Percentiles rank a stretch among this genome's conserved stretches.
phyloP scores from a whole-genome alignment of 1,284 basidiomycete species.

The Pyrrhoderma noxium region DNA sequence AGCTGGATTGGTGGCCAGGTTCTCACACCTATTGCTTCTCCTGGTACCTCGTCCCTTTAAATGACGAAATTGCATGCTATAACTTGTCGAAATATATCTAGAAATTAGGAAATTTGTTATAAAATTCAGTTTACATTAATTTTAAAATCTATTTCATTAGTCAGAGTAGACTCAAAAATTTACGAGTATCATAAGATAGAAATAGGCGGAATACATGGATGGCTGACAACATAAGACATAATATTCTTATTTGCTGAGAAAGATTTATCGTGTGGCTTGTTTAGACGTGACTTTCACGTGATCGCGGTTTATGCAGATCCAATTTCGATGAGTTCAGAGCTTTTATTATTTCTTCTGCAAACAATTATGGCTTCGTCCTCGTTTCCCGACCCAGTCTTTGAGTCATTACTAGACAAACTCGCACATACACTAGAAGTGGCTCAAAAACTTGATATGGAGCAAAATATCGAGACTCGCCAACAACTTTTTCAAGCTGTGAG shows the following conservation, averaged over 20 bases:
- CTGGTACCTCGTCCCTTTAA: constrained; percentile 1
- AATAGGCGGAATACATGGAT: too few species aligned
- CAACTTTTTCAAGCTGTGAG: constrained; percentile 16
- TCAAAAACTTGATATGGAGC: constrained; percentile 10
- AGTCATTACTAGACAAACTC: constrained; percentile 15
- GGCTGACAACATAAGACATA: too few species aligned
- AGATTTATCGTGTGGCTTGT: too few species aligned
- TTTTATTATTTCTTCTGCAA: not conserved
- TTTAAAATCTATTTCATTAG: too few species aligned
- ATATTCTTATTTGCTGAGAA: too few species aligned
- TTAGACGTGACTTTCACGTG: not conserved
- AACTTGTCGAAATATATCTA: too few species aligned
- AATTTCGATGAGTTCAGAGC: constrained; percentile 10
- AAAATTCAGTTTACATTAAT: too few species aligned
- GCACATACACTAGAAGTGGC: constrained; percentile 13
- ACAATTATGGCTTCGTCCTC: constrained; percentile 12
- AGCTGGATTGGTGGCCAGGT: constrained; percentile 73
- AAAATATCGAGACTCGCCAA: constrained; percentile 14
- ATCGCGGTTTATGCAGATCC: not conserved
- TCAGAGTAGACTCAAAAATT: too few species aligned
- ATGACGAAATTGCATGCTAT: not conserved
- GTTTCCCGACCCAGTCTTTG: constrained; percentile 17
- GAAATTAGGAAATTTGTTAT: not conserved
- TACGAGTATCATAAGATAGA: too few species aligned
- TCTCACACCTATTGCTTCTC: constrained; percentile 30